Evolutionary conservation across 1,284 basidiomycete species (phyloP).

Genomic region (Anthracocystis walkeri): DNA sequence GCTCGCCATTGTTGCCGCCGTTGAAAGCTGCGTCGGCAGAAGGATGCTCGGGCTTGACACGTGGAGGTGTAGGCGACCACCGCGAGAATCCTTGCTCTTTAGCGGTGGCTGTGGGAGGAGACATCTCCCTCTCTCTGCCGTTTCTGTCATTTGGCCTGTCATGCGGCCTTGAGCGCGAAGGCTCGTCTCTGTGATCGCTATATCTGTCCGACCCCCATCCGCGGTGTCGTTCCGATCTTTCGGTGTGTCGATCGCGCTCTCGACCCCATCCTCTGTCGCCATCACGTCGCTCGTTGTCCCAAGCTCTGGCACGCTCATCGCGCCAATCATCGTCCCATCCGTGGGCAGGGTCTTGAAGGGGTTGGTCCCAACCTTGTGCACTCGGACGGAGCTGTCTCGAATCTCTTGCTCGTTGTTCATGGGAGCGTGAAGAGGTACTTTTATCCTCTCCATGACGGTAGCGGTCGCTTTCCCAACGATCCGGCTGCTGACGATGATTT

Average conservation of each 20-base stretch:
- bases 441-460: neutral
- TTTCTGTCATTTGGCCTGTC: constrained; percentile 5
- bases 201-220: constrained; percentile 7
- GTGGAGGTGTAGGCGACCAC: constrained; percentile 38
- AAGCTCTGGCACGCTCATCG: constrained; percentile 1
- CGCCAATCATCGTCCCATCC: constrained; percentile 8
- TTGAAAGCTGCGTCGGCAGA: constrained; percentile 1
- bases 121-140: constrained; percentile 16
- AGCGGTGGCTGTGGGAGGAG: constrained; percentile 3
- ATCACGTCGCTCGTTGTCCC: neutral
- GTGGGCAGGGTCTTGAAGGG: neutral
- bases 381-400: constrained; percentile 1
- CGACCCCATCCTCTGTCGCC: constrained; percentile 9
- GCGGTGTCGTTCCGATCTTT: constrained; percentile 17
- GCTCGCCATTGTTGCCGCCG: constrained; percentile 9
- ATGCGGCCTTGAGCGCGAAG: neutral
- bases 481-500: constrained; percentile 8
- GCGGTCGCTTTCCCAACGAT: constrained; percentile 4
- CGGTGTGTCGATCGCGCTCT: constrained; percentile 6
- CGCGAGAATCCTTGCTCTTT: constrained; percentile 13
- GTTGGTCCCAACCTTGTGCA: constrained; percentile 2
- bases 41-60: neutral
- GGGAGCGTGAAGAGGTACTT: neutral
- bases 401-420: constrained; percentile 5
- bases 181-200: constrained; percentile 8